A percentile compares a stretch with the other conserved stretches of the same genome.
Evolutionary conservation across 768 basidiomycete species (phyloP).

Genomic region (Auriculariales sp.): DNA sequence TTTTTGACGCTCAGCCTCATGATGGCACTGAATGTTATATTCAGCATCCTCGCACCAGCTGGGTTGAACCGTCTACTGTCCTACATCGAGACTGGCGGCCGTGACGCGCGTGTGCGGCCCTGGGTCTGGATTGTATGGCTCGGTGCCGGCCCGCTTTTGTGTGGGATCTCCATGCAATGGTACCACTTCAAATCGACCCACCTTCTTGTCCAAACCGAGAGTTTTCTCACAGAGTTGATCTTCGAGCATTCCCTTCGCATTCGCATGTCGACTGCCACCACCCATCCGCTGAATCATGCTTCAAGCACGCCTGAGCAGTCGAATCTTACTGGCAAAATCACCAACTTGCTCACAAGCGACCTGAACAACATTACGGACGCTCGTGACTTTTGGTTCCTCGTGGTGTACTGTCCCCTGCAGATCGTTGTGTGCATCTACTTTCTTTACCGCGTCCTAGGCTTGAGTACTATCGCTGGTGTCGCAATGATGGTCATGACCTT

Average conservation of each 20-base stretch:
- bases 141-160: constrained; percentile 10
- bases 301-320: constrained; percentile 9
- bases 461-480: constrained; percentile 22
- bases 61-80: constrained; percentile 1
- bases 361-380: constrained; percentile 21
- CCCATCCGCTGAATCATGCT: constrained; percentile 2
- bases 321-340: constrained; percentile 24
- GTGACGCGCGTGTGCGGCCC: constrained; percentile 24
- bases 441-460: constrained; percentile 23
- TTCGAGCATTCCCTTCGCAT: constrained; percentile 24
- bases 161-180: constrained; percentile 14
- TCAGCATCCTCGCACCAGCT: background rate
- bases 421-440: constrained; percentile 17
- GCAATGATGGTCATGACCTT: constrained; percentile 18
- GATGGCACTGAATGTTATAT: background rate
- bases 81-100: constrained; percentile 23
- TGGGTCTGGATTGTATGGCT: constrained; percentile 26
- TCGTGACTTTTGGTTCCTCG: constrained; percentile 18
- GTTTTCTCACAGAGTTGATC: constrained; percentile 22
- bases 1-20: background rate
- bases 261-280: constrained; percentile 10
- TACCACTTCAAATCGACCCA: constrained; percentile 9
- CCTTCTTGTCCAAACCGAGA: constrained; percentile 18
- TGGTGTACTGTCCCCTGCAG: constrained; percentile 10
- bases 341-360: constrained; percentile 22